Conservation (phyloP, 1,284 basidiomycete genomes). For the Testicularia cyperi region DNA sequence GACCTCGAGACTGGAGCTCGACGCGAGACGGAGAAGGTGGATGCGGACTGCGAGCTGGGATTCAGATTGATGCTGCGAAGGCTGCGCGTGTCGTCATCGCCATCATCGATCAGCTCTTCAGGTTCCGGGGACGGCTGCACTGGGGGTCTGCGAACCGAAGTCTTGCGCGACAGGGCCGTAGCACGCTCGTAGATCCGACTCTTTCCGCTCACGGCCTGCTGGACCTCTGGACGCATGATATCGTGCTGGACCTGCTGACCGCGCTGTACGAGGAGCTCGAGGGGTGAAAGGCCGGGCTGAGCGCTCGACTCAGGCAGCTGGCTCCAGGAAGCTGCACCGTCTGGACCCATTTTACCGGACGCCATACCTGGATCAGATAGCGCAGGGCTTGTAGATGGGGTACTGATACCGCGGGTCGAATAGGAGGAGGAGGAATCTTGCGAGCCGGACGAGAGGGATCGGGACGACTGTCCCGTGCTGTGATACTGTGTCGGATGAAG, state of each 20-base stretch:
- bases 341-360: constrained; percentile 2
- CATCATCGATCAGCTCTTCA: constrained; percentile 18
- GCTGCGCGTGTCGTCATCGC: constrained; percentile 29
- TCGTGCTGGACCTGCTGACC: constrained; percentile 39
- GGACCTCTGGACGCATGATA: constrained; percentile 3
- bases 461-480: not conserved
- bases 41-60: constrained; percentile 13
- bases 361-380: constrained; percentile 17
- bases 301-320: constrained; percentile 2
- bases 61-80: constrained; percentile 38
- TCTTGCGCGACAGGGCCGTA: constrained; percentile 29
- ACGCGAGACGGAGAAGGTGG: constrained; percentile 11
- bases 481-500: not conserved
- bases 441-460: constrained; percentile 27
- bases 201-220: not conserved
- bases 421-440: constrained; percentile 11
- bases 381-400: constrained; percentile 23
- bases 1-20: constrained; percentile 2
- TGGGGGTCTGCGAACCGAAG: constrained; percentile 23
- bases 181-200: constrained; percentile 30
- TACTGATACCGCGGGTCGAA: constrained; percentile 2
- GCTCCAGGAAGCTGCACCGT: constrained; percentile 5
- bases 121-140: constrained; percentile 33
- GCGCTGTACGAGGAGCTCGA: constrained; percentile 33
- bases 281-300: constrained; percentile 18